Percentiles rank a stretch among this genome's conserved stretches.
These are phyloP conservation scores for Scleroderma bovista DNA, from an alignment of 768 basidiomycete genomes.

Conservation along the genomic window DNA sequence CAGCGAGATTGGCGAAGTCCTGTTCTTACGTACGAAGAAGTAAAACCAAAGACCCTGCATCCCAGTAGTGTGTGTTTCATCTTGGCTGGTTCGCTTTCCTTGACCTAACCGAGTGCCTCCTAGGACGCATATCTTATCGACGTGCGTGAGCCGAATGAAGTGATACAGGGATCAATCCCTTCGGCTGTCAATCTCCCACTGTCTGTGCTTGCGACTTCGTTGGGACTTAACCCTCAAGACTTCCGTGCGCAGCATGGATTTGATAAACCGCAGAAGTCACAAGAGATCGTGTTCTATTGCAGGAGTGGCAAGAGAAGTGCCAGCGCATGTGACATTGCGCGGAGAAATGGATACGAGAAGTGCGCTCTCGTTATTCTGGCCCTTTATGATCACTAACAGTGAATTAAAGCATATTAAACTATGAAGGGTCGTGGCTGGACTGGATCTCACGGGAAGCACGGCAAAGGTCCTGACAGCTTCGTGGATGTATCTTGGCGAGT, in stretches of 20 bases:
- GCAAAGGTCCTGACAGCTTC: constrained; percentile 25
- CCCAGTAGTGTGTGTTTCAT: constrained; percentile 52
- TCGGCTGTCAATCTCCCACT: constrained; percentile 89
- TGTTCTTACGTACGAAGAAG: constrained; percentile 68
- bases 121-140: constrained; percentile 76
- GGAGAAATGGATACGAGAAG: constrained; percentile 78
- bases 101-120: constrained; percentile 2
- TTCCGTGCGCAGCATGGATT: constrained; percentile 69
- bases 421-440: constrained; percentile 84
- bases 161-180: constrained; percentile 88
- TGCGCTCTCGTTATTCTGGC: constrained; percentile 30
- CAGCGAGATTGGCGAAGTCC: constrained; percentile 79
- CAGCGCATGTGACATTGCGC: constrained; percentile 77
- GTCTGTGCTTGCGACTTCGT: constrained; percentile 61
- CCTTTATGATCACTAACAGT: neutral
- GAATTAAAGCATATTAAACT: constrained; percentile 55
- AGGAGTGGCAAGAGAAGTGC: constrained; percentile 81
- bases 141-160: constrained; percentile 91
- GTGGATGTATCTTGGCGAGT: too few relatives aligned
- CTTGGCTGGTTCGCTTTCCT: neutral
- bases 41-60: constrained; percentile 73
- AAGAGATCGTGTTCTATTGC: constrained; percentile 88
- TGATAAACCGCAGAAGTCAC: constrained; percentile 60
- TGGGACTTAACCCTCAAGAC: constrained; percentile 48
- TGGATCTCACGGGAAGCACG: constrained; percentile 59